A percentile compares a stretch with the other conserved stretches of the same genome.
These are phyloP conservation scores for Knoxia roxburghii DNA, from an alignment of 257 asterid species.

Conservation along the genomic window DNA sequence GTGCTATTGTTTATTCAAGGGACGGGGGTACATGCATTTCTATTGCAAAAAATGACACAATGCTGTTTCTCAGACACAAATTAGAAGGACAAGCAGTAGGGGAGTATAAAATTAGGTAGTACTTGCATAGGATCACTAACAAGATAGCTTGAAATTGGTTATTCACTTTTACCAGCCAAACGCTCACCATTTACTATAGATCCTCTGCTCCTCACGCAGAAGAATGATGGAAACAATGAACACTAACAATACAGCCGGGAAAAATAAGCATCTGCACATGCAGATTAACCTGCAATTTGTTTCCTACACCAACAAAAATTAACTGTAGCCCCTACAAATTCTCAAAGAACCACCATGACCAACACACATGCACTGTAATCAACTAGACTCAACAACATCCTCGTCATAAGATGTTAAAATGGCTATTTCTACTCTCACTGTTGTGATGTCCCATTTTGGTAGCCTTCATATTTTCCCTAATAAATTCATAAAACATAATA, in stretches of 20 bases:
- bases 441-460: background rate
- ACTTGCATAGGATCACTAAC: background rate
- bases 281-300: background rate
- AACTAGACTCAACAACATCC: background rate
- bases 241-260: background rate
- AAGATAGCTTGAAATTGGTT: background rate
- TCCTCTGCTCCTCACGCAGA: background rate
- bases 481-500: too few relatives aligned
- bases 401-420: background rate
- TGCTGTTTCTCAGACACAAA: background rate
- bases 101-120: background rate
- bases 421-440: background rate
- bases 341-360: too few relatives aligned
- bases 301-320: too few relatives aligned
- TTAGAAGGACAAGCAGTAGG: background rate
- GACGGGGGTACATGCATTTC: background rate
- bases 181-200: background rate
- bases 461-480: too few relatives aligned
- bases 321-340: too few relatives aligned
- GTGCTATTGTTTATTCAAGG: too few relatives aligned
- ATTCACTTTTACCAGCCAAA: background rate
- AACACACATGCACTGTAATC: background rate
- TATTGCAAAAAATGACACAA: background rate
- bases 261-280: background rate
- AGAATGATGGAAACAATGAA: background rate